Conservation (phyloP, 768 basidiomycete genomes). For the Panaeolus papilionaceus region DNA sequence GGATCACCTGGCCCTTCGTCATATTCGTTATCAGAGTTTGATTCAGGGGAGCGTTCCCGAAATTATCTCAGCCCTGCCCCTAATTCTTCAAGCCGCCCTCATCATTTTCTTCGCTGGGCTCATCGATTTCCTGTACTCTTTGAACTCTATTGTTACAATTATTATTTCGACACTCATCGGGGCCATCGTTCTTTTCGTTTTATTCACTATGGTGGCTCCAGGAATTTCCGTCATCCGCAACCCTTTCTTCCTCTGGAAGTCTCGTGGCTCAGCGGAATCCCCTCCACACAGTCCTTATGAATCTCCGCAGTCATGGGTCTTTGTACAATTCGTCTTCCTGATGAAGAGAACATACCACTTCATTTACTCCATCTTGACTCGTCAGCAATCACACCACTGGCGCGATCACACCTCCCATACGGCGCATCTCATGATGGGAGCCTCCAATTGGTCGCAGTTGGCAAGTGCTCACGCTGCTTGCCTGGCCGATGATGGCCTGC, state of each 20-base stretch:
- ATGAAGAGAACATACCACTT: neutral
- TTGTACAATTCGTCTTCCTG: neutral
- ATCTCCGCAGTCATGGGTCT: conserved; percentile 38
- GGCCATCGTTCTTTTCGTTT: conserved; percentile 22
- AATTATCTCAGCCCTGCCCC: conserved; percentile 30
- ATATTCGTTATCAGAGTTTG: conserved; percentile 33
- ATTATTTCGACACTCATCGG: conserved; percentile 26
- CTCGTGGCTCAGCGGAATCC: no score
- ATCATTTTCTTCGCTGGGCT: conserved; percentile 35
- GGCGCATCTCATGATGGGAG: no score
- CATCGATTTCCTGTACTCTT: conserved; percentile 28
- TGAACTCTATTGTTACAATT: conserved; percentile 23
- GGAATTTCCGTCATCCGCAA: conserved; percentile 27
- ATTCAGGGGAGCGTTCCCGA: conserved; percentile 30
- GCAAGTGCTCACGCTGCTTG: no score
- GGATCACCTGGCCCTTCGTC: conserved; percentile 27
- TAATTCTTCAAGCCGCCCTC: conserved; percentile 33
- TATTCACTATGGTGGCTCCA: conserved; percentile 24
- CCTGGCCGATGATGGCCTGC: no score
- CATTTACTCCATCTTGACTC: no score
- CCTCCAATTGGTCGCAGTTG: no score
- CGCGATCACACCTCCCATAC: no score
- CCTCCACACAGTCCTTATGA: conserved; percentile 27
- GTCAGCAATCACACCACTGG: no score
- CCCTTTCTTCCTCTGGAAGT: conserved; percentile 17